phyloP scores from a whole-genome alignment of 345 rosid species.

The Syzygium jambos region DNA sequence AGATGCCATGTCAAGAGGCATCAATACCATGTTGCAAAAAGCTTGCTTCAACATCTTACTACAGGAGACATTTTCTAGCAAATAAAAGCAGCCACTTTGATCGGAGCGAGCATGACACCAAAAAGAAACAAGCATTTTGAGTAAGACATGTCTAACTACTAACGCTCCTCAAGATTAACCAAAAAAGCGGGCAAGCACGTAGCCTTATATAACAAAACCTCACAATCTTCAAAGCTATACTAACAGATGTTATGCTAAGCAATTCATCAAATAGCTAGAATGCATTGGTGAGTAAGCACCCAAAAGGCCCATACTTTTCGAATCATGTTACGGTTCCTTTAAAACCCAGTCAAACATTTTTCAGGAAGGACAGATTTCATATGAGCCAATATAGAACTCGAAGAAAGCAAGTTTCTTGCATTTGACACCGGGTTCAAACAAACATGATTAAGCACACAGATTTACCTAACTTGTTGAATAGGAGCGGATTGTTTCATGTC shows the following conservation, averaged over 20 bases:
- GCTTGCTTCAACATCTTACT: neutral
- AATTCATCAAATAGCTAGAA: neutral
- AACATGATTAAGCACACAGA: neutral
- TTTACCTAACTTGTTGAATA: neutral
- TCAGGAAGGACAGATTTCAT: neutral
- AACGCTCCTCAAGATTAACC: neutral
- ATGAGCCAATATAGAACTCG: neutral
- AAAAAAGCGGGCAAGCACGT: neutral
- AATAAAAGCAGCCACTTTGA: neutral
- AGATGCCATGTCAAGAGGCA: no score
- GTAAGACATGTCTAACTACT: neutral
- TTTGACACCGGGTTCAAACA: rapidly evolving
- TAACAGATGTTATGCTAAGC: neutral
- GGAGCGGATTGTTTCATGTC: neutral
- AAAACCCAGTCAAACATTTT: neutral
- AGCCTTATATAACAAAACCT: neutral
- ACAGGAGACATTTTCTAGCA: neutral
- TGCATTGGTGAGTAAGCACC: no score
- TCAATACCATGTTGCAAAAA: neutral
- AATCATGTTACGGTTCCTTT: neutral
- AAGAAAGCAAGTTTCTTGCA: neutral
- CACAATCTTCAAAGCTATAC: neutral
- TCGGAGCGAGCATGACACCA: neutral
- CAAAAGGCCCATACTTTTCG: neutral
- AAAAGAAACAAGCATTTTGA: neutral